Conservation (phyloP, 257 asterid species). For the Gentiana dahurica region DNA sequence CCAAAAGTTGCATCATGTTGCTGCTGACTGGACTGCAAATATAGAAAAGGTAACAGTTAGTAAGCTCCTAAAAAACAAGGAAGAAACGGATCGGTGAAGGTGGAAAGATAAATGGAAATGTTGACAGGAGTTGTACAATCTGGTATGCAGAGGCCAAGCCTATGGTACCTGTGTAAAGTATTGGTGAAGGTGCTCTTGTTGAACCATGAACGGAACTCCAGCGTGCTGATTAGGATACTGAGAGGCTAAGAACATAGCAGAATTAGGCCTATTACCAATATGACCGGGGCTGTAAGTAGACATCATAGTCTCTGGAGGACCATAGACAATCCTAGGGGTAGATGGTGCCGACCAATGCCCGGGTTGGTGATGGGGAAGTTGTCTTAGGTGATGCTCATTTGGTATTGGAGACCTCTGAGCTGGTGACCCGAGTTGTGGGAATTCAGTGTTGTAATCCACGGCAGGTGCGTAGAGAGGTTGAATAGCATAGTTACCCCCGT, state of each 20-base stretch:
- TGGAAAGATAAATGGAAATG: no score
- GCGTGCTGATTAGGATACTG: conserved; percentile 85
- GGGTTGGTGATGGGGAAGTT: conserved; percentile 65
- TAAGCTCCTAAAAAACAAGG: no score
- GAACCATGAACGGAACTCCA: conserved; percentile 69
- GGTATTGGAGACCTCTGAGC: conserved; percentile 53
- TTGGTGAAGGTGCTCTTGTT: conserved; percentile 74
- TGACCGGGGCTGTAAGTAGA: conserved; percentile 67
- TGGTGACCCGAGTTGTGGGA: conserved; percentile 66
- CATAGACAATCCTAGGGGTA: conserved; percentile 55
- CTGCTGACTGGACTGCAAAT: conserved; percentile 58
- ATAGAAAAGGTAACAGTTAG: background rate
- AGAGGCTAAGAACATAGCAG: conserved; percentile 59
- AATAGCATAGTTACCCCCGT: conserved; percentile 64
- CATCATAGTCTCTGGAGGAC: conserved; percentile 64
- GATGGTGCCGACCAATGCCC: conserved; percentile 35
- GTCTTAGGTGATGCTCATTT: conserved; percentile 62
- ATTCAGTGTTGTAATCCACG: conserved; percentile 75
- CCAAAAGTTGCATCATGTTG: conserved; percentile 69
- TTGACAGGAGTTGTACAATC: background rate
- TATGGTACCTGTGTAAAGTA: conserved; percentile 72
- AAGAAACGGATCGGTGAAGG: no score
- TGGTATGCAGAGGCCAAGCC: background rate
- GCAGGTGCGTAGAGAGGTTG: conserved; percentile 96
- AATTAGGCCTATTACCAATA: conserved; percentile 45